phyloP scores from a whole-genome alignment of 2,329 filamentous ascomycete genomes.

The Septoria linicola region DNA sequence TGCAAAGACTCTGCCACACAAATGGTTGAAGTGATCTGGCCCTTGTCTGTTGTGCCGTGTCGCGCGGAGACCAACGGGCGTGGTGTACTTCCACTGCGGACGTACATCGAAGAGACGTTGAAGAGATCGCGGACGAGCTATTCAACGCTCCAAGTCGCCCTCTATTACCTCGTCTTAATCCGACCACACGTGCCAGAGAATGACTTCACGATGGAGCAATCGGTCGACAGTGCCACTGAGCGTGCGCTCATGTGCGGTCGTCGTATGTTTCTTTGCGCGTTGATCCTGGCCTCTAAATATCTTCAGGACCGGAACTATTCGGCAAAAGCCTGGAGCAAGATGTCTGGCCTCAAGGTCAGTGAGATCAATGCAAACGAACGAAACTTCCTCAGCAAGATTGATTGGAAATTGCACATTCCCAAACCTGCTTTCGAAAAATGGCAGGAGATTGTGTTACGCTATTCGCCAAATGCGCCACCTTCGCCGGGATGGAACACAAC shows the following conservation, averaged over 20 bases:
- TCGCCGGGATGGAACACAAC: constrained; percentile 28
- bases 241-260: constrained; percentile 91
- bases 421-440: constrained; percentile 86
- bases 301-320: constrained; percentile 98
- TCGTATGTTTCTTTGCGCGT: constrained; percentile 92
- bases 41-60: constrained; percentile 77
- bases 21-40: constrained; percentile 97
- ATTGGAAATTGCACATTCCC: constrained; percentile 93
- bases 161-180: constrained; percentile 94
- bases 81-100: constrained; percentile 82
- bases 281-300: constrained; percentile 97
- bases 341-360: constrained; percentile 86
- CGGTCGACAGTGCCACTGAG: constrained; percentile 66
- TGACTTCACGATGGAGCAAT: constrained; percentile 85
- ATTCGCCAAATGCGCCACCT: constrained; percentile 60
- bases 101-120: constrained; percentile 96
- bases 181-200: constrained; percentile 81
- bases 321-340: constrained; percentile 96
- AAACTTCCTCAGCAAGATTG: constrained; percentile 82
- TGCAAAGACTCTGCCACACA: constrained; percentile 87
- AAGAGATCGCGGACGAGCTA: constrained; percentile 94
- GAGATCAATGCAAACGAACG: constrained; percentile 98
- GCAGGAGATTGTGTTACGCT: constrained; percentile 87
- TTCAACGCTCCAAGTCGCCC: constrained; percentile 91
- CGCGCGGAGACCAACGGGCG: constrained; percentile 69